These are phyloP conservation scores for Solanum neorickii DNA, from an alignment of 257 asterid genomes.

Conservation along the genomic window DNA sequence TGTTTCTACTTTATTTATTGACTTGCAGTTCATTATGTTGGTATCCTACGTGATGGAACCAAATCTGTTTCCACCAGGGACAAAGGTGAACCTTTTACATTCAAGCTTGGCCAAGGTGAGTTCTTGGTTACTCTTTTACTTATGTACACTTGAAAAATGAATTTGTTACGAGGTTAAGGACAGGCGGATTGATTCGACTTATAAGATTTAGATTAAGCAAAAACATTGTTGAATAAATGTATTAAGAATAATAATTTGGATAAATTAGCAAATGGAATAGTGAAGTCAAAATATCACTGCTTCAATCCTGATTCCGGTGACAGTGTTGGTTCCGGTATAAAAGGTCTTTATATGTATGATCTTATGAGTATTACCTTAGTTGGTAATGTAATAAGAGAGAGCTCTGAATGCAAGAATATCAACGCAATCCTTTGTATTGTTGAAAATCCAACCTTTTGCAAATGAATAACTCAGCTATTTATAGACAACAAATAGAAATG, in stretches of 20 bases:
- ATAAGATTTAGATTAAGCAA: not conserved
- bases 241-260: not conserved
- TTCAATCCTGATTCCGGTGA: not conserved
- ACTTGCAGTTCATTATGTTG: constrained; percentile 51
- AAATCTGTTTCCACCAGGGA: constrained; percentile 38
- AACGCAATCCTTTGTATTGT: not conserved
- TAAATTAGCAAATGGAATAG: not conserved
- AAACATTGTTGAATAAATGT: not conserved
- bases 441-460: not conserved
- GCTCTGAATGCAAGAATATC: not conserved
- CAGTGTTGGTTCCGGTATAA: not conserved
- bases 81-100: constrained; percentile 25
- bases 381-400: not conserved
- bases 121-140: not conserved
- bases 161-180: not conserved
- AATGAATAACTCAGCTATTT: not conserved
- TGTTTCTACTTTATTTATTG: not conserved
- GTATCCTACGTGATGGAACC: constrained; percentile 41
- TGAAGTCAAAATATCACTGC: not conserved
- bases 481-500: not conserved
- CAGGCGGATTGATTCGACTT: not conserved
- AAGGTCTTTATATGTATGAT: not conserved
- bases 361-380: not conserved
- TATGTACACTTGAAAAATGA: not conserved
- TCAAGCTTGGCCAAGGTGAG: constrained; percentile 57